Base-by-base conservation (phyloP, 768 basidiomycete species). In the Mycena rebaudengoi region DNA sequence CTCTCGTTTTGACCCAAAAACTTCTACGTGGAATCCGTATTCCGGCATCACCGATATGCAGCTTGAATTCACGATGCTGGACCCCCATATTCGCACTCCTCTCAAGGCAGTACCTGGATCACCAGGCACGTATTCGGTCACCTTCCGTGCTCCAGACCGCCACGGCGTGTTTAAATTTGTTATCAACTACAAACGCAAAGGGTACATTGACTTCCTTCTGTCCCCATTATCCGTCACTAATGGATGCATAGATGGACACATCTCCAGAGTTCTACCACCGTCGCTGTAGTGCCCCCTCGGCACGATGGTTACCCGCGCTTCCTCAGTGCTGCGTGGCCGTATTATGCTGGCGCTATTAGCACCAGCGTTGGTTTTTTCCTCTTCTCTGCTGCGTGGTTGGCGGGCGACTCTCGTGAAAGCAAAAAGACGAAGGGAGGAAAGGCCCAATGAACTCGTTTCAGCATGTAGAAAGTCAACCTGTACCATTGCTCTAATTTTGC, bases 81-180 rank as follows among this genome's bases (percentile, higher is more conserved):
- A 99, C 75, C 98, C 98, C 1, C 96, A 98, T 76, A 80, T 99
- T 62, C 94, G 98, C 33, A 94, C 89, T 14, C 79, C 91, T 7
- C 83, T 99, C 11, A 81, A 76, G 12, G 83, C 91, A 12, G 86
- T 88, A 10, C 55, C 79, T 5, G 85, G 84, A 1, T 66, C 78
- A 25, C 86, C 89, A 3, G 91, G 91, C 23, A 82, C 85, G 68
- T 98, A 96, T 79, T 84, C 87, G 14, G 86, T 89, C n/a, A 86
- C 86, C 14, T 97, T 99, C 88, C 89, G 88, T 40, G 90, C 89
- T 2, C 98, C 98, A 7, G 97, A 99, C 77, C 84, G 96, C 54
- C 98, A 99, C 73, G 98, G 98, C 23, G 98, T 99, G 16, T 99
- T 97, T 86, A 99, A 98, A 74, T 96, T 99, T 73, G 83, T 95